Evolutionary conservation across 805 yeast genomes (phyloP), one percentile per base, ranked within the genome.

Genomic region (Blastobotrys robertii): DNA sequence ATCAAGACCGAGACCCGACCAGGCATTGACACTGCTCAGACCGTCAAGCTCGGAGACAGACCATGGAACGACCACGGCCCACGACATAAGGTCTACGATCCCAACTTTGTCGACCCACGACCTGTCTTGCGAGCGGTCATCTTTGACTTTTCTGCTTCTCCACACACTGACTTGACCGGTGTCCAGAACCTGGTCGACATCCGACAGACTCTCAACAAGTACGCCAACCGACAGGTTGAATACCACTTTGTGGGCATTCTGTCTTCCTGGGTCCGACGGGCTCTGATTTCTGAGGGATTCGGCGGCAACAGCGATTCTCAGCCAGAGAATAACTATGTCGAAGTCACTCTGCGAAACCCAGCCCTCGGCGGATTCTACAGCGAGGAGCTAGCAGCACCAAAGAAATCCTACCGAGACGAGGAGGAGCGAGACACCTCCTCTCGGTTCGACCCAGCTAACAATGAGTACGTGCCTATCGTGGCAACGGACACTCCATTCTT

Each of bases 11-110:
- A 57, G 8, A 84, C 94, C 1, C 72, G 72, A 52, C 73, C 82
- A 41, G 87, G 87, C 25, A 68, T 70, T 41, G 49, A 59, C 7
- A 51, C 48, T 5, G 55, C 51, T n/a, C 35, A 40, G 10, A 48
- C 44, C 15, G 46, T 53, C 25, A 48, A 57, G 39, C 56, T 65
- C 25, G 77, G 82, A 35, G 80, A 81, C 44, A 73, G 87, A 50
- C 88, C 95, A 13, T 88, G 96, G 95, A 87, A 87, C 58, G 90
- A 87, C 56, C 87, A 87, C 12, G 94, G 94, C 49, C 84, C 77
- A 32, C 53, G 55, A 30, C 52, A 47, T 35, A 55, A 44, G 49
- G 56, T 35, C 44, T 39, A 11, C 13, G 62, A 56, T 22, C 53
- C 61, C 8, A 44, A 51, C 14, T 47, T 44, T 25, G 60, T 49